Conservation (phyloP, 306 rosid species). For the Lotus japonicus region DNA sequence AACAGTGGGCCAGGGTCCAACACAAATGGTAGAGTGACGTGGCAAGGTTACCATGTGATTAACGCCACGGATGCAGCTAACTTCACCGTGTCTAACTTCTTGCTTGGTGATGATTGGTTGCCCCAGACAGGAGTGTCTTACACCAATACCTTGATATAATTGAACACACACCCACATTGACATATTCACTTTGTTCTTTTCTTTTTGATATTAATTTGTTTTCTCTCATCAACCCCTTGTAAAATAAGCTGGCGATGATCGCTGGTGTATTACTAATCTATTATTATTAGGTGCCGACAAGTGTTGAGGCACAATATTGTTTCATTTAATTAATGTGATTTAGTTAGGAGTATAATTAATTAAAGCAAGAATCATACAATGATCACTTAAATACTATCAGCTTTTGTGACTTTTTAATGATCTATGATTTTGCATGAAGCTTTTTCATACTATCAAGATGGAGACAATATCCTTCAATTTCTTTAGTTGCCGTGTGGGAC, state of each 20-base stretch:
- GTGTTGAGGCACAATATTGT: not conserved
- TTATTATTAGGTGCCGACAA: not conserved
- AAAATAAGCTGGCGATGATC: conserved; percentile 1
- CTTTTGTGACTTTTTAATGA: not conserved
- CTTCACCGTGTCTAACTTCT: conserved; percentile 58
- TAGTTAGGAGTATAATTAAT: not conserved
- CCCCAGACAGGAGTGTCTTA: conserved; percentile 72
- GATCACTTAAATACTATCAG: not conserved
- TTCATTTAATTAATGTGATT: conserved; percentile 14
- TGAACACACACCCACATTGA: not conserved
- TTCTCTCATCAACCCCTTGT: not conserved
- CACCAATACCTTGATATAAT: conserved; percentile 13
- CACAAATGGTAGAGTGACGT: conserved; percentile 47
- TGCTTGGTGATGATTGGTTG: conserved; percentile 72
- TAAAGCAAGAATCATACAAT: not conserved
- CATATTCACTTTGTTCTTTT: not conserved
- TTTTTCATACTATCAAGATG: too few relatives aligned
- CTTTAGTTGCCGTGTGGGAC: too few relatives aligned
- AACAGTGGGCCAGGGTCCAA: conserved; percentile 64
- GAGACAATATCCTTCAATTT: too few relatives aligned
- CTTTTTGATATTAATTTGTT: not conserved
- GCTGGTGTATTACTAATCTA: not conserved
- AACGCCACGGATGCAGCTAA: conserved; percentile 56
- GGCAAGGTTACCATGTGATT: conserved; percentile 70
- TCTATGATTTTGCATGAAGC: not conserved